These are phyloP conservation scores for Penicillium herquei DNA, from an alignment of 495 filamentous ascomycete species.

Conservation along the genomic window DNA sequence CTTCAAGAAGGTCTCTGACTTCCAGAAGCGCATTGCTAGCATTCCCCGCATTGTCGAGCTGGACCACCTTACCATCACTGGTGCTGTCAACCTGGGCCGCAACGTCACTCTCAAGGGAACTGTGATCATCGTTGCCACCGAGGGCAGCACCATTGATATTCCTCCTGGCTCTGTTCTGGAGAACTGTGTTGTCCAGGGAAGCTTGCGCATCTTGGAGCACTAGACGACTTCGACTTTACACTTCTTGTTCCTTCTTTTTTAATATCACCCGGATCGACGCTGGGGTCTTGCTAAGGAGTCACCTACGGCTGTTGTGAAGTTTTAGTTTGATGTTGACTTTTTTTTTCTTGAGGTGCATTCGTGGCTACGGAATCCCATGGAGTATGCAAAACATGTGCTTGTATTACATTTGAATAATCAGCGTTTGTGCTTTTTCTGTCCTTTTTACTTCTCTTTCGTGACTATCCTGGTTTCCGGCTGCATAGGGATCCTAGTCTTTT, in stretches of 20 bases:
- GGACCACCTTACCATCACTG: conserved; percentile 96
- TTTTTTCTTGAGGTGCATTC: conserved; percentile 33
- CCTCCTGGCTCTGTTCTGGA: conserved; percentile 94
- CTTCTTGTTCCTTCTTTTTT: not conserved
- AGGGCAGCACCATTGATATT: conserved; percentile 97
- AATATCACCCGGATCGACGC: not conserved
- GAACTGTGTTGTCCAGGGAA: conserved; percentile 99
- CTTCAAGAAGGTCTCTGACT: conserved; percentile 99
- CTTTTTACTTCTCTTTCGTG: conserved; percentile 7
- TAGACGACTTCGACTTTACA: conserved; percentile 37
- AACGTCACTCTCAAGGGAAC: conserved; percentile 96
- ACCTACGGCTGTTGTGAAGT: not conserved
- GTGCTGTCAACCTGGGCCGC: conserved; percentile 91
- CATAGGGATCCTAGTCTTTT: conserved; percentile 14
- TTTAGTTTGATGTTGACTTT: conserved; percentile 6
- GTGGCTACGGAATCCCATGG: conserved; percentile 29
- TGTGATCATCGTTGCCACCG: conserved; percentile 99
- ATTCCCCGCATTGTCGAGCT: conserved; percentile 98
- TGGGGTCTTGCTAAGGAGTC: not conserved
- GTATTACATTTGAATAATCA: conserved; percentile 37
- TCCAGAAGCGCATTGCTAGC: conserved; percentile 94
- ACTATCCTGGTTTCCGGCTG: conserved; percentile 6
- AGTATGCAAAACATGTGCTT: conserved; percentile 33
- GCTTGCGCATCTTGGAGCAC: conserved; percentile 91
- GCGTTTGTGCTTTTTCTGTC: conserved; percentile 18